A percentile compares a stretch with the other conserved stretches of the same genome.
Evolutionary conservation across 495 filamentous ascomycete genomes (phyloP).

Genomic region (Aspergillus funiculosus): DNA sequence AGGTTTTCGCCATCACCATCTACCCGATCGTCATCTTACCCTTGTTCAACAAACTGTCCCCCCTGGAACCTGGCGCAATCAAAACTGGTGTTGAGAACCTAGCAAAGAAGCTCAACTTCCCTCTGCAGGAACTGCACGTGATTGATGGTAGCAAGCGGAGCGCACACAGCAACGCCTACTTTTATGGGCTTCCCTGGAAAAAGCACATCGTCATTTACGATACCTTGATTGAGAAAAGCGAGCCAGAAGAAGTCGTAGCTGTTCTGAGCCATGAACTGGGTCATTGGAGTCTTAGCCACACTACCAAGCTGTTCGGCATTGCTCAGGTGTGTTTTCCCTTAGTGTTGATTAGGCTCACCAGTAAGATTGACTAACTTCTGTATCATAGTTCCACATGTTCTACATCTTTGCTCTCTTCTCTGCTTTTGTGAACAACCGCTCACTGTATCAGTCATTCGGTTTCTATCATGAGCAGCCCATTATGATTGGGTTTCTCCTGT

Average conservation of each 20-base stretch:
- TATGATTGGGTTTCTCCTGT: conserved; percentile 93
- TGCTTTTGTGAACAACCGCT: conserved; percentile 91
- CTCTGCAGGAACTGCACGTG: conserved; percentile 81
- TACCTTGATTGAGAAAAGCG: conserved; percentile 91
- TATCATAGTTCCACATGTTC: conserved; percentile 73
- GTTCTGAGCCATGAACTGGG: conserved; percentile 94
- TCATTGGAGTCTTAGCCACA: conserved; percentile 94
- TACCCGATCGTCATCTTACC: conserved; percentile 93
- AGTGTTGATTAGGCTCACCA: background rate
- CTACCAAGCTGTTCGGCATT: conserved; percentile 84
- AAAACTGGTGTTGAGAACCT: conserved; percentile 85
- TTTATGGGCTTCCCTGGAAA: conserved; percentile 97
- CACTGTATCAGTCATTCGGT: conserved; percentile 84
- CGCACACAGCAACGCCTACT: conserved; percentile 97
- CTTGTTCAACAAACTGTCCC: conserved; percentile 96
- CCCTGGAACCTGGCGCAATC: conserved; percentile 76
- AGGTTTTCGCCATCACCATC: conserved; percentile 90
- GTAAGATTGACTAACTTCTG: conserved; percentile 11
- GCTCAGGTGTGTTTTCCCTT: conserved; percentile 59
- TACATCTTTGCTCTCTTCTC: conserved; percentile 96
- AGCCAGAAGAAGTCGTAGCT: conserved; percentile 85
- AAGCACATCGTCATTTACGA: conserved; percentile 99
- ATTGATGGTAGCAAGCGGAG: conserved; percentile 97
- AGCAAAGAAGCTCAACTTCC: conserved; percentile 81
- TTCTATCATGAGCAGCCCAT: conserved; percentile 82